Evolutionary conservation across 129 eudicot genomes (phyloP), one percentile per base, ranked within the genome.

Genomic region (Pseudognaphalium luteoalbum): DNA sequence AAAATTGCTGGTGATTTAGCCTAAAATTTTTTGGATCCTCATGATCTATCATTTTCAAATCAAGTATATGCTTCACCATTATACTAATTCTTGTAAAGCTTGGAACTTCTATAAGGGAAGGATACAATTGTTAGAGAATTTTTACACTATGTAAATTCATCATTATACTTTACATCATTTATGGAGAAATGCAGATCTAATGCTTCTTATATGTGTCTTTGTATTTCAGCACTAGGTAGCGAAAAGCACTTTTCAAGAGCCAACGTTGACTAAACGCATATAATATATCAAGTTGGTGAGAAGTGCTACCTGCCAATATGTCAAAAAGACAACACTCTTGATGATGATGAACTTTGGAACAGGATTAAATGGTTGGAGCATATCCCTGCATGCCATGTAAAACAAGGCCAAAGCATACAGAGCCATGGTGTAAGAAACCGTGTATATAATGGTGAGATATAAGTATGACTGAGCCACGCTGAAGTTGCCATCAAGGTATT

Each of bases 291-390:
- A 11, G 62, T 44, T 32, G 32, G 84, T 71, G 59, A 58, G 34
- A 75, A 72, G 19, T 39, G 51, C 14, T 92, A 89, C 97, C 97
- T 92, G 98, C 98, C 98, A 92, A 72, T 92, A 92, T 21, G 98
- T 92, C 74, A 92, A 82, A 81, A 92, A 92, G 33, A 92, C 94
- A 22, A 92, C 98, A 74, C 96, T 89, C 69, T 92, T 92, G 41
- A 92, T 92, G 20, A 92, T 86, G 82, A 92, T 84, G 78, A 92
- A 92, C 63, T 92, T 92, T 32, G 98, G 98, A 41, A 92, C 94
- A 17, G 98, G 98, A 81, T 92, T 92, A 77, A 89, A 92, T 6
- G 98, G 98, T 72, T 82, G 85, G 67, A 92, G 98, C 82, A 92
- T 78, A 83, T 92, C 98, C 78, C 85, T 86, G 90, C 98, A 92